Percentiles rank a stretch among this genome's conserved stretches.
phyloP scores from a whole-genome alignment of 768 basidiomycete genomes.

The Mrakia gelida region DNA sequence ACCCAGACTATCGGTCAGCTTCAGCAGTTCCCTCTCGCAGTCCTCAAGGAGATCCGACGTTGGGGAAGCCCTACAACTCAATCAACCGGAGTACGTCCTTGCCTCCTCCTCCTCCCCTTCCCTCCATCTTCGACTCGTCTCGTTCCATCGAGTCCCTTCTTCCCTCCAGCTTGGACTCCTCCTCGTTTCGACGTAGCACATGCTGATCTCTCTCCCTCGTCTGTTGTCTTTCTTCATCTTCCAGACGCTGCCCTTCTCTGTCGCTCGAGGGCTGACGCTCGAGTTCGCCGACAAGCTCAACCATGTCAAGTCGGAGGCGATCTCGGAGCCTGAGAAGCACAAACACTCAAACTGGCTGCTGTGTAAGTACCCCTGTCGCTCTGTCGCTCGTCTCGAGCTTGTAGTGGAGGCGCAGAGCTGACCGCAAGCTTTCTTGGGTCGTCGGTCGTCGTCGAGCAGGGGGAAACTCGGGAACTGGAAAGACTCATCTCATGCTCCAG shows the following conservation, averaged over 20 bases:
- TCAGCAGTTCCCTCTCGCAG: not conserved
- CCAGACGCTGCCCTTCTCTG: conserved; percentile 20
- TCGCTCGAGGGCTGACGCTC: conserved; percentile 21
- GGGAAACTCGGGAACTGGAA: conserved; percentile 24
- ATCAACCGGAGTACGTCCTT: not conserved
- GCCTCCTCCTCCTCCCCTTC: not conserved
- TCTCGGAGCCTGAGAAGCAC: not conserved
- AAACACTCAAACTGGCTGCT: conserved; percentile 17
- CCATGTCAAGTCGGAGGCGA: not conserved
- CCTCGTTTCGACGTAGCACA: not conserved
- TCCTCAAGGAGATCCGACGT: not conserved
- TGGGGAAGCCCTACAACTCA: conserved; percentile 7
- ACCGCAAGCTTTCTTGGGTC: not conserved
- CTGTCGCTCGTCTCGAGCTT: not conserved
- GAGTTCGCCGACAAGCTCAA: conserved; percentile 15
- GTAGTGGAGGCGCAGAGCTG: not conserved
- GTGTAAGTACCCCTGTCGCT: not conserved
- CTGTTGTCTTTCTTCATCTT: not conserved
- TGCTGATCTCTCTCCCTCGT: not conserved
- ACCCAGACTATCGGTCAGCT: not conserved
- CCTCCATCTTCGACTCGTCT: not conserved
- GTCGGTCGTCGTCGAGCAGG: not conserved
- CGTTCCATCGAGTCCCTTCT: not conserved
- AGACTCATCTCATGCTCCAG: conserved; percentile 28
- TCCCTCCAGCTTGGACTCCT: not conserved